Conservation (phyloP, 352 stramenopile genomes). For the Phytophthora hibernalis region DNA sequence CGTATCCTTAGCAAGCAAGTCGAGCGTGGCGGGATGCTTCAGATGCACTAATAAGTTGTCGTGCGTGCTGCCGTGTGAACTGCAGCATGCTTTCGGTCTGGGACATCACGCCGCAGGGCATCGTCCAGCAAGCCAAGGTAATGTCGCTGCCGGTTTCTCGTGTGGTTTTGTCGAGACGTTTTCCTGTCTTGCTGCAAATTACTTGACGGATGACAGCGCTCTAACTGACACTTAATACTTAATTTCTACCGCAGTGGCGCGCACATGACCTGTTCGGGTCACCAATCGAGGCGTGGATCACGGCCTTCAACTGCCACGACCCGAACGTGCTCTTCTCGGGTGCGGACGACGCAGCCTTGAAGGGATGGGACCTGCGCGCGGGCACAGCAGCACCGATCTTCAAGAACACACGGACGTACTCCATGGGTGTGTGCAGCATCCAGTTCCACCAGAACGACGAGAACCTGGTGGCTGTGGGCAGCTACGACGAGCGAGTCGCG, state of each 20-base stretch:
- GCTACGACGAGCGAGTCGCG: conserved; percentile 85
- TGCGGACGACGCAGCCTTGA: conserved; percentile 79
- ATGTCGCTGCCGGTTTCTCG: conserved; percentile 8
- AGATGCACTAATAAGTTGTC: conserved; percentile 19
- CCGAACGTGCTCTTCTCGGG: conserved; percentile 82
- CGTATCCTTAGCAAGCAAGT: conserved; percentile 6
- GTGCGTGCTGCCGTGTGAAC: neutral
- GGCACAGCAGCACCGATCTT: conserved; percentile 47
- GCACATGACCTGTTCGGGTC: conserved; percentile 78
- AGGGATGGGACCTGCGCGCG: conserved; percentile 79
- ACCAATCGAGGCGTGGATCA: conserved; percentile 87
- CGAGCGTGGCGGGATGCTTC: conserved; percentile 8
- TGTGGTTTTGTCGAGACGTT: conserved; percentile 11
- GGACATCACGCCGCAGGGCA: conserved; percentile 41
- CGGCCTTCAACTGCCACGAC: conserved; percentile 82
- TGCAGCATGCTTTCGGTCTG: conserved; percentile 67
- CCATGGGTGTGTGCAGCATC: conserved; percentile 88
- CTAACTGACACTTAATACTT: conserved; percentile 21
- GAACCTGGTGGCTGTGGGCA: conserved; percentile 75
- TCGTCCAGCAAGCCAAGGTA: conserved; percentile 56
- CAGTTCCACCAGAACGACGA: conserved; percentile 80
- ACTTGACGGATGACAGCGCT: conserved; percentile 16
- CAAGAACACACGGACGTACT: conserved; percentile 66
- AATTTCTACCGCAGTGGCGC: conserved; percentile 54
- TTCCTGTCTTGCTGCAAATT: conserved; percentile 4